A percentile compares a stretch with the other conserved stretches of the same genome.
These are phyloP conservation scores for Boletus reticuloceps DNA, from an alignment of 768 basidiomycete genomes.

Conservation along the genomic window DNA sequence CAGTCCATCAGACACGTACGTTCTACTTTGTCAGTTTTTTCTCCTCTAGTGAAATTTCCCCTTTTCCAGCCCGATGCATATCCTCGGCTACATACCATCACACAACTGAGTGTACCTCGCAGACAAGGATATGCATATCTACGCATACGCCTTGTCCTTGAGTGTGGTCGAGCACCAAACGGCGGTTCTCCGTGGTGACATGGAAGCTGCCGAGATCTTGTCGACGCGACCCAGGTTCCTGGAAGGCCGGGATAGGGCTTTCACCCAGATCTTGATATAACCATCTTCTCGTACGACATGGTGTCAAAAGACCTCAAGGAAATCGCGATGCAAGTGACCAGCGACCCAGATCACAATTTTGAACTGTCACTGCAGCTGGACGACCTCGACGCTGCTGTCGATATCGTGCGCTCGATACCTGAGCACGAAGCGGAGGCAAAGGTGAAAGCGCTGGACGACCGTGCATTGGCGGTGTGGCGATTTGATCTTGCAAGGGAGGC, in stretches of 20 bases:
- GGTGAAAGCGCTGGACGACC: constrained; percentile 92
- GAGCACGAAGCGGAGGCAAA: constrained; percentile 74
- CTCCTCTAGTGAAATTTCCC: constrained; percentile 29
- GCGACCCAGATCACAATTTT: constrained; percentile 94
- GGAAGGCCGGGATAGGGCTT: constrained; percentile 69
- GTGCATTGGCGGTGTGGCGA: constrained; percentile 90
- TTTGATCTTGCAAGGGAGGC: constrained; percentile 91
- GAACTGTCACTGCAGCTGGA: constrained; percentile 89
- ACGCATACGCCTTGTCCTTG: constrained; percentile 77
- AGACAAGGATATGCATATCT: constrained; percentile 91
- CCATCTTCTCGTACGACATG: constrained; percentile 5
- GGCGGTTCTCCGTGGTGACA: constrained; percentile 86
- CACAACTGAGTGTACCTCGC: constrained; percentile 96
- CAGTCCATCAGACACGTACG: constrained; percentile 91
- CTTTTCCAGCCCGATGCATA: constrained; percentile 66
- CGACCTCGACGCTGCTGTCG: constrained; percentile 85
- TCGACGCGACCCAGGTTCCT: constrained; percentile 91
- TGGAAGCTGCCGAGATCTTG: constrained; percentile 75
- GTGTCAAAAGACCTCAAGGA: constrained; percentile 80
- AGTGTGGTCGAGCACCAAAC: constrained; percentile 96
- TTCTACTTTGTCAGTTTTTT: constrained; percentile 38
- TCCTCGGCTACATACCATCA: constrained; percentile 91
- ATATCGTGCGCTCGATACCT: constrained; percentile 71
- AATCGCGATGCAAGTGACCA: constrained; percentile 87
- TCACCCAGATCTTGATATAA: not conserved